Conservation (phyloP, 2,329 filamentous ascomycete species). For the Talaromyces pinophilus region DNA sequence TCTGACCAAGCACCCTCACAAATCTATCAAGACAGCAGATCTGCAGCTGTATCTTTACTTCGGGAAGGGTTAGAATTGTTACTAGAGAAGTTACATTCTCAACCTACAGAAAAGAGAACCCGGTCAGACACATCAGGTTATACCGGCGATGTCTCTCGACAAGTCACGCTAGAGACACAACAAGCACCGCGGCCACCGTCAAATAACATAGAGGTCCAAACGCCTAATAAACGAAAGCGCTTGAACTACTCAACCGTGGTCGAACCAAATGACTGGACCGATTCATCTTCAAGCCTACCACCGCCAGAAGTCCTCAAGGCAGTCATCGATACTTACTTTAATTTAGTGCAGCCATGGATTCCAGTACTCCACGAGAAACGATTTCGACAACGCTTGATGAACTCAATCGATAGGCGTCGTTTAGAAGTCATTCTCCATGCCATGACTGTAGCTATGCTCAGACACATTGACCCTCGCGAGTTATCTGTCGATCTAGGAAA, state of each 20-base stretch:
- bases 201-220: not conserved
- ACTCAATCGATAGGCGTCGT: constrained; percentile 28
- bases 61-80: not conserved
- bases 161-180: not conserved
- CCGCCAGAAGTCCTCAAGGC: constrained; percentile 23
- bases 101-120: not conserved
- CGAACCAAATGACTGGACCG: not conserved
- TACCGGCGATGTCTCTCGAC: not conserved
- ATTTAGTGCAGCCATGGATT: constrained; percentile 46
- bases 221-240: not conserved
- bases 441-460: constrained; percentile 42
- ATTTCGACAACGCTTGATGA: constrained; percentile 30
- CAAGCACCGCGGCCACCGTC: not conserved
- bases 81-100: not conserved
- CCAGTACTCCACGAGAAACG: constrained; percentile 42
- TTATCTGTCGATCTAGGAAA: not conserved
- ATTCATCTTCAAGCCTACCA: not conserved
- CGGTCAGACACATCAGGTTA: not conserved
- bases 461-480: constrained; percentile 30
- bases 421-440: constrained; percentile 40
- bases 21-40: not conserved
- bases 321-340: constrained; percentile 43
- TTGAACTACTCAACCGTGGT: not conserved
- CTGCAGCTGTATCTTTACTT: not conserved
- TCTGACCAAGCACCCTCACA: not conserved